Conservation (phyloP, 306 rosid genomes). For the Sphenostylis stenocarpa region DNA sequence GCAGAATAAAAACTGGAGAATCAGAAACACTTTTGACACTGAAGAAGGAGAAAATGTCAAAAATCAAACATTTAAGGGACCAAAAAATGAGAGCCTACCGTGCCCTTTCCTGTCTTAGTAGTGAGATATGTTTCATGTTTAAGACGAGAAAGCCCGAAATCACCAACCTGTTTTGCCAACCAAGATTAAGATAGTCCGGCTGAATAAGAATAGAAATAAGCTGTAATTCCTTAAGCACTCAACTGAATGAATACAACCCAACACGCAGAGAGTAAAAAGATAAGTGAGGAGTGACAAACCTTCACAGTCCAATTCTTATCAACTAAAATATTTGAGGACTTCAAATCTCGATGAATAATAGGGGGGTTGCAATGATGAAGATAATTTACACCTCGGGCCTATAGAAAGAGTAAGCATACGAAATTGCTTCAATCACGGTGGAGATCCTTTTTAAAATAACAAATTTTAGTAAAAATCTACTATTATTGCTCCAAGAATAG, state of each 20-base stretch:
- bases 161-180: constrained; percentile 45
- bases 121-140: constrained; percentile 49
- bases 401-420: constrained; percentile 35
- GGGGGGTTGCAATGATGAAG: constrained; percentile 95
- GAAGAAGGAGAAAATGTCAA: constrained; percentile 9
- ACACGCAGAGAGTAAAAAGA: constrained; percentile 10
- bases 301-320: constrained; percentile 95
- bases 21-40: constrained; percentile 26
- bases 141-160: constrained; percentile 53
- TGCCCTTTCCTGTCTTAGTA: constrained; percentile 46
- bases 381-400: constrained; percentile 98
- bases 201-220: not conserved
- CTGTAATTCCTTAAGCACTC: not conserved
- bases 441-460: constrained; percentile 24
- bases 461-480: not conserved
- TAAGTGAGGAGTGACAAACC: constrained; percentile 47
- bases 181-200: constrained; percentile 13
- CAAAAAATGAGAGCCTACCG: constrained; percentile 38
- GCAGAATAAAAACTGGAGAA: constrained; percentile 7
- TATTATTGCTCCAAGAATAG: constrained; percentile 16
- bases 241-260: not conserved
- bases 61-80: constrained; percentile 22
- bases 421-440: constrained; percentile 26
- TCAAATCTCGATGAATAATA: constrained; percentile 92
- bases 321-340: constrained; percentile 90